Base-by-base conservation (phyloP, 2,329 filamentous ascomycete genomes). In the Ophiobolus disseminans region DNA sequence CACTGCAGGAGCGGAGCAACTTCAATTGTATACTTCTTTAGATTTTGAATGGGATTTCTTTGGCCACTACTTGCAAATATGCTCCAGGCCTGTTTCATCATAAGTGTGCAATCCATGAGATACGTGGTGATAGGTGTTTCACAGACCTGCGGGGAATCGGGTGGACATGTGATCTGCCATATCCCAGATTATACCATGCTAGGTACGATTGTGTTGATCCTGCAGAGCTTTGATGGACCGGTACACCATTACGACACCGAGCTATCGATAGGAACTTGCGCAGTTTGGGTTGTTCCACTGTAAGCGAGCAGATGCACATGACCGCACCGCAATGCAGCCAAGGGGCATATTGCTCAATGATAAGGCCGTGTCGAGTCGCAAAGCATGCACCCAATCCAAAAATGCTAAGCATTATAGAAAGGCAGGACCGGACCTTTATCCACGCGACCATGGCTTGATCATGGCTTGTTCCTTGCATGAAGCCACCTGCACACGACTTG, bases 361-460 rank as follows among this genome's bases (percentile, higher is more conserved):
- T 28, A 28, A 10, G 25, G 25, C 25, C 10, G n/a, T 10, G 5
- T 28, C 9, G 9, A 28, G 25, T 9, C 25, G 9, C 25, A 28
- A 28, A 28, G n/a, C n/a, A 9, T 28, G 25, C 25, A 10, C n/a
- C 3, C 5, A 28, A 9, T 28, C 2, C 3, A 9, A 3, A 28
- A 28, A 28, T 28, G 25, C 3, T 10, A 5, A 28, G 3, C 10
- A 28, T 26, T 26, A 26, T 26, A 26, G 23, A 6, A 19, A 8
- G 17, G 5, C 17, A 19, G n/a, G 11, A 35, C 41, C 45, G 48
- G 39, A 48, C 44, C 13, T 39, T 48, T 47, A 50, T 28, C 52
- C 52, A 55, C 52, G 46, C 55, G 37, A 41, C 21, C 39, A 41
- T 41, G 26, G 37, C 37, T 40, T 19, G 37, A 40, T 25, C 21